Conservation (phyloP, 2,329 filamentous ascomycete genomes). For the Colletotrichum navitas region DNA sequence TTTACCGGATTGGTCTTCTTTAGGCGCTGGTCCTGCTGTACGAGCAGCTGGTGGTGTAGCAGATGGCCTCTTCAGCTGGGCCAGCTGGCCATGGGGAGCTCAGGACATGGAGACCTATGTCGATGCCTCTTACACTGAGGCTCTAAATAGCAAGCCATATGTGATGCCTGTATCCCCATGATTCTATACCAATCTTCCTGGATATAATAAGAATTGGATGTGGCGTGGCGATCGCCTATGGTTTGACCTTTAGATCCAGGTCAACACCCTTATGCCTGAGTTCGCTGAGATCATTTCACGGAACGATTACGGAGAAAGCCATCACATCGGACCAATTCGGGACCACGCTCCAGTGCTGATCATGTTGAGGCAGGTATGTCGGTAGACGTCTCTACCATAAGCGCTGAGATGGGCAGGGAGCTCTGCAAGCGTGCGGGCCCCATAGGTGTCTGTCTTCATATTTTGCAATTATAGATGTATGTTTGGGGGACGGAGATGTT, state of each 20-base stretch:
- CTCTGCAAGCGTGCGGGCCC: slow-evolving; percentile 14
- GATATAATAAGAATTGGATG: slow-evolving; percentile 66
- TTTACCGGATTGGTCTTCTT: too few relatives aligned
- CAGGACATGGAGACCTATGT: slow-evolving; percentile 39
- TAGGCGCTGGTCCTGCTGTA: too few relatives aligned
- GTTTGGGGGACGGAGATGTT: background rate
- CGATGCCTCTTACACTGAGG: slow-evolving; percentile 42
- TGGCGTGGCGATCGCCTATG: slow-evolving; percentile 71
- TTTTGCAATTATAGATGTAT: background rate
- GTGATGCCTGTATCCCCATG: slow-evolving; percentile 69
- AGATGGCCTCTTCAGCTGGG: slow-evolving; percentile 54
- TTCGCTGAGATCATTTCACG: slow-evolving; percentile 54
- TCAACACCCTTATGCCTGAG: slow-evolving; percentile 45
- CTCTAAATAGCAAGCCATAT: slow-evolving; percentile 57
- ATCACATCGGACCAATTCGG: slow-evolving; percentile 58
- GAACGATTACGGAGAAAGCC: slow-evolving; percentile 66
- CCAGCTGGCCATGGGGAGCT: slow-evolving; percentile 50
- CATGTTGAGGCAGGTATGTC: background rate
- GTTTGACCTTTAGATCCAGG: slow-evolving; percentile 66
- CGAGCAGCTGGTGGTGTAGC: slow-evolving; percentile 30
- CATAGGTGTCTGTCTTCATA: background rate
- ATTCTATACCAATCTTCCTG: slow-evolving; percentile 70
- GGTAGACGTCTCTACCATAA: background rate
- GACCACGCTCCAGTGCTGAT: background rate
- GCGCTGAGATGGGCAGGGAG: background rate